These are phyloP conservation scores for Lenwebbia sp. DNA, from an alignment of 345 rosid species.

Conservation along the genomic window DNA sequence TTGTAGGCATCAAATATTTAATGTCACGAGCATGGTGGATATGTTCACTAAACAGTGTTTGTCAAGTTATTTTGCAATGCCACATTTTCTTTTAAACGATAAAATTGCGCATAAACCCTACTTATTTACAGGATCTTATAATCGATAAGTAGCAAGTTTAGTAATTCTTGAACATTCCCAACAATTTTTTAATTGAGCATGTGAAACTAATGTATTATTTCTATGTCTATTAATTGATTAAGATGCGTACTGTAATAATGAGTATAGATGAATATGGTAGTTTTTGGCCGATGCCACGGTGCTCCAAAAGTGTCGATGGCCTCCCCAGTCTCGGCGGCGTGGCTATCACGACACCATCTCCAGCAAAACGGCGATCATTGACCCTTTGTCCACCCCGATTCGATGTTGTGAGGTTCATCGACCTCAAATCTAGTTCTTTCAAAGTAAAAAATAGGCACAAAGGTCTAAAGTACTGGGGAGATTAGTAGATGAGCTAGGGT, in stretches of 20 bases:
- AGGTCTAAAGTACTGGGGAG: background rate
- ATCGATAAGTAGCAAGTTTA: background rate
- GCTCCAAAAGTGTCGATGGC: background rate
- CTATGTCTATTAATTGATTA: background rate
- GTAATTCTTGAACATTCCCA: background rate
- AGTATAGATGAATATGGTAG: background rate
- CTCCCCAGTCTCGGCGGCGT: background rate
- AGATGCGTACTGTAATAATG: fast-evolving
- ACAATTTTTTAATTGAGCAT: background rate
- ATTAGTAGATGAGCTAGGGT: background rate
- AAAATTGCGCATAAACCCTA: background rate
- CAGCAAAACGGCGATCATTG: background rate
- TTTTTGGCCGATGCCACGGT: fast-evolving
- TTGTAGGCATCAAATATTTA: background rate
- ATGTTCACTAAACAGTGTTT: background rate
- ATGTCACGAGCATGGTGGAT: background rate
- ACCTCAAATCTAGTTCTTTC: background rate
- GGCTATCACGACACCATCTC: background rate
- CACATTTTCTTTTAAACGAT: background rate
- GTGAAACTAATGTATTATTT: background rate
- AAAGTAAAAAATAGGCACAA: background rate
- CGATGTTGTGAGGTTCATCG: background rate
- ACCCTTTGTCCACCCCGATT: background rate
- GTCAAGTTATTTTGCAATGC: background rate
- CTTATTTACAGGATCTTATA: background rate